phyloP scores from a whole-genome alignment of 805 yeast species.

The Candida peoriensis region DNA sequence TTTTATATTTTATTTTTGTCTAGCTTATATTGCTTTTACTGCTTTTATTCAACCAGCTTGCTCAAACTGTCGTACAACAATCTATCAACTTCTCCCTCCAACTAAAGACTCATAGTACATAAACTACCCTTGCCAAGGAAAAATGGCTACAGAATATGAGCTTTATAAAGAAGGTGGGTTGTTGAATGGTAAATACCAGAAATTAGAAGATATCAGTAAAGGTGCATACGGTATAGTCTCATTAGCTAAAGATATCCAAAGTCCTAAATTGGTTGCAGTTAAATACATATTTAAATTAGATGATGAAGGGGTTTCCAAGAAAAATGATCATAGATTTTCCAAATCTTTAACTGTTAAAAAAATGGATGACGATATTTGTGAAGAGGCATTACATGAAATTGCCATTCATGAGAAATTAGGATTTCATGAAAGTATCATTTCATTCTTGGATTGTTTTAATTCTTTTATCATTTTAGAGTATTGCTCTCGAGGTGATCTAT shows the following conservation, averaged over 20 bases:
- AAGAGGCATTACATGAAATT: constrained; percentile 67
- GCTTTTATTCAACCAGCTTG: too few relatives aligned
- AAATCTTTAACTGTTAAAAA: constrained; percentile 30
- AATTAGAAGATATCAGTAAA: constrained; percentile 73
- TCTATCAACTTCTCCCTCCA: too few relatives aligned
- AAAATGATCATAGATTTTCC: constrained; percentile 26
- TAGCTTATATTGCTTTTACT: too few relatives aligned
- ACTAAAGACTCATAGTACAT: too few relatives aligned
- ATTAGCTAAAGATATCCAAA: constrained; percentile 64
- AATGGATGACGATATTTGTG: constrained; percentile 36
- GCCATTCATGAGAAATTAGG: constrained; percentile 61
- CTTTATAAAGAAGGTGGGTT: constrained; percentile 42
- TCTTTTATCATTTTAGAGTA: constrained; percentile 74
- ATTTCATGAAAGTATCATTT: constrained; percentile 51
- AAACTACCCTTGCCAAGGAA: too few relatives aligned
- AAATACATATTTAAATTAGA: constrained; percentile 71
- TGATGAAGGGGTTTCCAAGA: constrained; percentile 27
- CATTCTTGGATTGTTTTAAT: constrained; percentile 56
- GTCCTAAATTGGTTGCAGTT: constrained; percentile 65
- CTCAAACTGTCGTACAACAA: too few relatives aligned
- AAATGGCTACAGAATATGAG: constrained; percentile 32
- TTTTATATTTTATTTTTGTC: too few relatives aligned
- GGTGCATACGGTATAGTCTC: constrained; percentile 94
- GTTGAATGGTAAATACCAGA: constrained; percentile 58
- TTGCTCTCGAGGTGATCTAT: constrained; percentile 83